Evolutionary conservation across 805 yeast species (phyloP).

Genomic region (Vanderwaltozyma yarrowii): DNA sequence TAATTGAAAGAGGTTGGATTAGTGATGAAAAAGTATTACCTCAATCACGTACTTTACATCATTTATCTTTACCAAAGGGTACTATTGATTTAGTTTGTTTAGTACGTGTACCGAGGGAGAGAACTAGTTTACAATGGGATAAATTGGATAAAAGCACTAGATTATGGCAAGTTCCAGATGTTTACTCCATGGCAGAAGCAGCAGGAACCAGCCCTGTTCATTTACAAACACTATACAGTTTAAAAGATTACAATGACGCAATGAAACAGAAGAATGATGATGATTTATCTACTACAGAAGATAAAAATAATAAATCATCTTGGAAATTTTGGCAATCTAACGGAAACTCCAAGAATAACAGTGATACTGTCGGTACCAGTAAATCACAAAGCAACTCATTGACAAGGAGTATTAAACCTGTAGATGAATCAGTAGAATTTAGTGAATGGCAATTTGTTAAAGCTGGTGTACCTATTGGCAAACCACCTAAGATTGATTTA

Average conservation of each 20-base stretch:
- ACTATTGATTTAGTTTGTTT: conserved; percentile 60
- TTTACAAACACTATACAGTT: conserved; percentile 61
- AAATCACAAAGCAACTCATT: too few species aligned
- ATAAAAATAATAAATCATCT: conserved; percentile 2
- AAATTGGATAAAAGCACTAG: conserved; percentile 57
- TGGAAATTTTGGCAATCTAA: conserved; percentile 25
- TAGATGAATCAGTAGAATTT: conserved; percentile 30
- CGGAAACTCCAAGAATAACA: neutral
- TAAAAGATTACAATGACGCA: conserved; percentile 42
- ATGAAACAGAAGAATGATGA: neutral
- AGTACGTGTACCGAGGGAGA: conserved; percentile 55
- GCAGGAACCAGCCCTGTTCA: conserved; percentile 63
- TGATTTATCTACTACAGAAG: neutral
- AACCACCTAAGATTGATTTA: conserved; percentile 66
- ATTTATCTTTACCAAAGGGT: conserved; percentile 64
- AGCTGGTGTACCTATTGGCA: conserved; percentile 88
- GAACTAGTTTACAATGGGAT: conserved; percentile 57
- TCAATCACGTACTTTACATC: conserved; percentile 45
- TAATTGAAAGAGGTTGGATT: conserved; percentile 91
- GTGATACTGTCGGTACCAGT: neutral
- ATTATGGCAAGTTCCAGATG: conserved; percentile 70
- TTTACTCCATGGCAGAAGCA: conserved; percentile 57
- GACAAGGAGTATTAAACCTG: neutral
- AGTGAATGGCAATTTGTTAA: conserved; percentile 49
- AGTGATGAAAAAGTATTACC: conserved; percentile 56